Percentiles rank a stretch among this genome's conserved stretches.
phyloP scores from a whole-genome alignment of 2,329 filamentous ascomycete species.

The Epichloe hybrida region DNA sequence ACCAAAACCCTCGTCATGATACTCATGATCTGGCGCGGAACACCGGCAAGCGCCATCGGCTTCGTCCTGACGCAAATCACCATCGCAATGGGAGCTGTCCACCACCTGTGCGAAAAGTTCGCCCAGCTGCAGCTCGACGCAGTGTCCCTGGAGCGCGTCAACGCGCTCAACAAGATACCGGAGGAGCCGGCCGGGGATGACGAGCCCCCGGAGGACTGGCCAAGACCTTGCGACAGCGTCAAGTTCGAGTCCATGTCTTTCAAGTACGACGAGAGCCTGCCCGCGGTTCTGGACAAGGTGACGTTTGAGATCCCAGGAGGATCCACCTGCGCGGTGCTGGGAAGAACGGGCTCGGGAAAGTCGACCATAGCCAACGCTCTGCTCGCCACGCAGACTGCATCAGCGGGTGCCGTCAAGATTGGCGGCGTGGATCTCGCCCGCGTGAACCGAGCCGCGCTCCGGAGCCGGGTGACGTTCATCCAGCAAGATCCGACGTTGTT shows the following conservation, averaged over 20 bases:
- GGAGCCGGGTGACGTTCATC: slow-evolving; percentile 47
- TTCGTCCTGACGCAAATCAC: slow-evolving; percentile 56
- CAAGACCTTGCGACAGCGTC: slow-evolving; percentile 56
- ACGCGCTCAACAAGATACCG: slow-evolving; percentile 67
- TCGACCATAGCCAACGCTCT: slow-evolving; percentile 56
- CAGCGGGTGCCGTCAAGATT: slow-evolving; percentile 36
- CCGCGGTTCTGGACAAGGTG: slow-evolving; percentile 55
- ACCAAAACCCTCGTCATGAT: slow-evolving; percentile 63
- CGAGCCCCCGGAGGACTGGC: slow-evolving; percentile 69
- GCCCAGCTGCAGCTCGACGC: slow-evolving; percentile 85
- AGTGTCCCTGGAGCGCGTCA: slow-evolving; percentile 75
- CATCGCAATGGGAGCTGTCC: slow-evolving; percentile 22
- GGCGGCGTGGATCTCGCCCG: slow-evolving; percentile 37
- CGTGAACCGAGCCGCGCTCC: slow-evolving; percentile 41
- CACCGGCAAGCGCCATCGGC: slow-evolving; percentile 66
- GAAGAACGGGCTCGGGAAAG: slow-evolving; percentile 78
- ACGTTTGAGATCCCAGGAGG: slow-evolving; percentile 58
- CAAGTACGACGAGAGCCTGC: slow-evolving; percentile 64
- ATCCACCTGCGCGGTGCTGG: slow-evolving; percentile 54
- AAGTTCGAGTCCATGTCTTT: slow-evolving; percentile 66
- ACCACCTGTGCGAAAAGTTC: slow-evolving; percentile 60
- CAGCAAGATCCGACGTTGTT: slow-evolving; percentile 52
- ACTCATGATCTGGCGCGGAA: slow-evolving; percentile 60
- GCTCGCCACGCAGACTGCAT: slow-evolving; percentile 40
- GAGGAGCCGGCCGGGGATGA: slow-evolving; percentile 57